phyloP scores from a whole-genome alignment of 805 yeast genomes.

The Teunomyces funiuensis region DNA sequence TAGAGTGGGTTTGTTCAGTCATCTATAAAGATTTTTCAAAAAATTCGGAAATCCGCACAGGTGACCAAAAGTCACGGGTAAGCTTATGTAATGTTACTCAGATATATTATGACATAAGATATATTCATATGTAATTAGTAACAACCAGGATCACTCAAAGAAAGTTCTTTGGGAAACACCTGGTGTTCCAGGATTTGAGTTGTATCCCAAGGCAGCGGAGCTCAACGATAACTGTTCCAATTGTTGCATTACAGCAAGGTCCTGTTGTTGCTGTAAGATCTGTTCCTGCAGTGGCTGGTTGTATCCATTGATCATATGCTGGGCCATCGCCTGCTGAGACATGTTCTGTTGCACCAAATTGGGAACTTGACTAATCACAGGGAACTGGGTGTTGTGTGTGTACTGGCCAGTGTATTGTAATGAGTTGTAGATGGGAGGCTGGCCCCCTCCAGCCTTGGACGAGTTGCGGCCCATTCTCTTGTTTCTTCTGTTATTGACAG shows the following conservation, averaged over 20 bases:
- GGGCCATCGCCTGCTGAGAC: conserved; percentile 1
- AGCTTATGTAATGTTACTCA: not conserved
- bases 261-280: conserved; percentile 18
- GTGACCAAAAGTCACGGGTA: not conserved
- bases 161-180: not conserved
- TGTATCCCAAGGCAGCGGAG: conserved; percentile 48
- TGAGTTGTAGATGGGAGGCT: not conserved
- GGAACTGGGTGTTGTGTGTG: not conserved
- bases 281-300: conserved; percentile 13
- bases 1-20: not conserved
- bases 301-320: not conserved
- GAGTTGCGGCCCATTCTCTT: conserved; percentile 17
- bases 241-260: conserved; percentile 42
- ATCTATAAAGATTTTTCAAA: conserved; percentile 4
- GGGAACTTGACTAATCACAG: not conserved
- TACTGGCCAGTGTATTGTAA: conserved; percentile 3
- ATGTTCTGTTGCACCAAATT: not conserved
- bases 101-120: not conserved
- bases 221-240: conserved; percentile 46
- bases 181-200: conserved; percentile 45
- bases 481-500: conserved; percentile 23
- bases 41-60: not conserved
- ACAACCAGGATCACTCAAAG: not conserved
- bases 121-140: not conserved
- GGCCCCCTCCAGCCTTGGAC: not conserved